These are phyloP conservation scores for Penicillium lividum DNA, from an alignment of 495 filamentous ascomycete species.

Conservation along the genomic window DNA sequence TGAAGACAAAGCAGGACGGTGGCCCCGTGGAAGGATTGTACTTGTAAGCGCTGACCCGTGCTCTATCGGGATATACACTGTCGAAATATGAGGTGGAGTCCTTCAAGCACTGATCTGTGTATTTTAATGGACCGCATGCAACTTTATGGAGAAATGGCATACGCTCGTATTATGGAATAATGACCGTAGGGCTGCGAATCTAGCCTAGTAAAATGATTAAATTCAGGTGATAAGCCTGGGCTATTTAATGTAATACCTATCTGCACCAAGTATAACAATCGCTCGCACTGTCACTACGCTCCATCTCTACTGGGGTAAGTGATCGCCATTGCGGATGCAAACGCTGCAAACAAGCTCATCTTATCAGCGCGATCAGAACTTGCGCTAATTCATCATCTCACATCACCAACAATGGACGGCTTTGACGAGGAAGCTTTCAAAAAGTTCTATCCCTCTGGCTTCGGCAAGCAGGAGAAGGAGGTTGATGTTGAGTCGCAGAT, in stretches of 20 bases:
- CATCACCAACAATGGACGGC: constrained; percentile 49
- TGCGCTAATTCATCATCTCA: constrained; percentile 7
- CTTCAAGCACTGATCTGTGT: constrained; percentile 24
- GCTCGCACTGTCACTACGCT: neutral
- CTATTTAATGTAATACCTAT: neutral
- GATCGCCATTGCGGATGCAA: constrained; percentile 27
- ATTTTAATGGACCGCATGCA: constrained; percentile 29
- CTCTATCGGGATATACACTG: constrained; percentile 2
- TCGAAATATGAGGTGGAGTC: constrained; percentile 11
- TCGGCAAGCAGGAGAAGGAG: constrained; percentile 78
- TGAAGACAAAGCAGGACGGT: constrained; percentile 98
- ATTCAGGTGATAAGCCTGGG: neutral
- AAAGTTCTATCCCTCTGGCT: constrained; percentile 76
- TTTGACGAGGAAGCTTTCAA: constrained; percentile 84
- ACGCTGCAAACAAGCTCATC: constrained; percentile 39
- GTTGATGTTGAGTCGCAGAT: constrained; percentile 78
- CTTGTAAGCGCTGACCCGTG: constrained; percentile 61
- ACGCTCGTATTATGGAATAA: constrained; percentile 11
- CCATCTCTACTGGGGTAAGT: neutral
- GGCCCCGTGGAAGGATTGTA: constrained; percentile 95
- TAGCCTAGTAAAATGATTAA: neutral
- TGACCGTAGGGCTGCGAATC: neutral
- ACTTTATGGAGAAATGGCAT: constrained; percentile 15
- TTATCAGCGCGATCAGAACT: constrained; percentile 25
- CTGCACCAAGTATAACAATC: neutral